phyloP scores from a whole-genome alignment of 768 basidiomycete genomes.

The Dioszegia crocea region DNA sequence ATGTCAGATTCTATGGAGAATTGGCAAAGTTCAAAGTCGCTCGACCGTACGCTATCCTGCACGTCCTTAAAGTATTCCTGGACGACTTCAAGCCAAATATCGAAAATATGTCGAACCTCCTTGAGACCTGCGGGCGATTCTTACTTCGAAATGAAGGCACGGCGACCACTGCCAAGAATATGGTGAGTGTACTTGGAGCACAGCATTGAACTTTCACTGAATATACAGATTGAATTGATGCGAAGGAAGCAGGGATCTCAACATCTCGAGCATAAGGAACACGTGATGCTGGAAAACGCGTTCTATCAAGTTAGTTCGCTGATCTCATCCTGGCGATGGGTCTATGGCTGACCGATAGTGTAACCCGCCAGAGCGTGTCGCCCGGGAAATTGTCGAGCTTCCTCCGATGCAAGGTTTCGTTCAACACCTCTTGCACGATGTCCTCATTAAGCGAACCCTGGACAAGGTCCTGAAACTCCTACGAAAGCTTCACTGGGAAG shows the following conservation, averaged over 20 bases:
- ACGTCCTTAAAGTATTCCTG: slow-evolving; percentile 93
- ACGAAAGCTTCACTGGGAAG: slow-evolving; percentile 95
- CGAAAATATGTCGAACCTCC: slow-evolving; percentile 81
- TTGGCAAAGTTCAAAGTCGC: slow-evolving; percentile 94
- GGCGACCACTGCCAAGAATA: slow-evolving; percentile 73
- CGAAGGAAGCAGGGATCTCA: slow-evolving; percentile 87
- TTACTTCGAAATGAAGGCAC: slow-evolving; percentile 83
- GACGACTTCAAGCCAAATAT: slow-evolving; percentile 93
- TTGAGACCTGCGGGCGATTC: slow-evolving; percentile 93
- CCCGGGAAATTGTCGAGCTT: slow-evolving; percentile 77
- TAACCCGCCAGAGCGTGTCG: slow-evolving; percentile 91
- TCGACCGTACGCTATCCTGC: slow-evolving; percentile 83
- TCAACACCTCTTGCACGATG: slow-evolving; percentile 88
- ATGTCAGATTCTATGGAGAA: slow-evolving; percentile 79
- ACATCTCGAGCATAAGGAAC: slow-evolving; percentile 86
- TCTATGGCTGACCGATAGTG: slow-evolving; percentile 58
- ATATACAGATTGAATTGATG: slow-evolving; percentile 78
- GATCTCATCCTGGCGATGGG: neutral
- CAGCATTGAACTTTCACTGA: slow-evolving; percentile 1
- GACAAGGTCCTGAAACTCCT: slow-evolving; percentile 92
- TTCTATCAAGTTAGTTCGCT: slow-evolving; percentile 75
- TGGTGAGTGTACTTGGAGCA: slow-evolving; percentile 51
- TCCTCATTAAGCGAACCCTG: slow-evolving; percentile 85
- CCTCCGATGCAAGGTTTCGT: slow-evolving; percentile 87
- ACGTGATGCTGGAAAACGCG: slow-evolving; percentile 88